Evolutionary conservation across 163 green algal species (phyloP).

Genomic region (Scenedesmus sp.): DNA sequence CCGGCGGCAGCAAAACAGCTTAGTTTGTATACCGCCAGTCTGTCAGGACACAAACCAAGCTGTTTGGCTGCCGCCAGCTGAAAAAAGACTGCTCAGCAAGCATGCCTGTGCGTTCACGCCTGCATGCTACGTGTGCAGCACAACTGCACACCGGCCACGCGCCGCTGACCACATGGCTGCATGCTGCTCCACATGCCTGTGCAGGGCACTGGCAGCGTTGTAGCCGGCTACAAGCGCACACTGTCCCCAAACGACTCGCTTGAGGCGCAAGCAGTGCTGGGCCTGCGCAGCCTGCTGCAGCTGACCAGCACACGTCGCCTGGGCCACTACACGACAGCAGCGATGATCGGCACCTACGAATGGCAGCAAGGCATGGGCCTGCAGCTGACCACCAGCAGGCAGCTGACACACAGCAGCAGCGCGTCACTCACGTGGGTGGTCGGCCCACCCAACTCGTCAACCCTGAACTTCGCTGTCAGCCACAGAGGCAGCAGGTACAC

Average conservation of each 20-base stretch:
- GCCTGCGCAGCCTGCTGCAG: conserved; percentile 55
- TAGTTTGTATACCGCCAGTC: too few species aligned
- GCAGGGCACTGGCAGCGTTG: conserved; percentile 42
- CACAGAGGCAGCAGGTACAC: conserved; percentile 55
- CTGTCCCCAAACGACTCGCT: conserved; percentile 59
- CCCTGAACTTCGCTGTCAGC: conserved; percentile 63
- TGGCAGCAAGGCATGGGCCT: conserved; percentile 64
- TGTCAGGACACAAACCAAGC: too few species aligned
- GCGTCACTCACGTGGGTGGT: conserved; percentile 70
- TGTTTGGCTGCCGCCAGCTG: too few species aligned
- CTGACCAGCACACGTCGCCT: conserved; percentile 66
- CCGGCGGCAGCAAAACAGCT: too few species aligned
- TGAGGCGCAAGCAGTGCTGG: conserved; percentile 58
- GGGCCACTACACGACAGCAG: conserved; percentile 49
- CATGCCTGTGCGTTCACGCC: not conserved
- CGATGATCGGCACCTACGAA: conserved; percentile 63
- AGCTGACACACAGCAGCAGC: conserved; percentile 60
- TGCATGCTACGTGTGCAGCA: not conserved
- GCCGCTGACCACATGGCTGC: not conserved
- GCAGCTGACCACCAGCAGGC: conserved; percentile 69
- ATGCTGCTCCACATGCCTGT: not conserved
- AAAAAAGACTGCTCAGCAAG: too few species aligned
- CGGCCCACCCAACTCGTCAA: conserved; percentile 56
- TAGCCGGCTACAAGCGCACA: conserved; percentile 52
- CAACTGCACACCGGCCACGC: not conserved